Percentiles rank a stretch among this genome's conserved stretches.
phyloP scores from a whole-genome alignment of 78 protist species.

The Dictyostelium discoideum region DNA sequence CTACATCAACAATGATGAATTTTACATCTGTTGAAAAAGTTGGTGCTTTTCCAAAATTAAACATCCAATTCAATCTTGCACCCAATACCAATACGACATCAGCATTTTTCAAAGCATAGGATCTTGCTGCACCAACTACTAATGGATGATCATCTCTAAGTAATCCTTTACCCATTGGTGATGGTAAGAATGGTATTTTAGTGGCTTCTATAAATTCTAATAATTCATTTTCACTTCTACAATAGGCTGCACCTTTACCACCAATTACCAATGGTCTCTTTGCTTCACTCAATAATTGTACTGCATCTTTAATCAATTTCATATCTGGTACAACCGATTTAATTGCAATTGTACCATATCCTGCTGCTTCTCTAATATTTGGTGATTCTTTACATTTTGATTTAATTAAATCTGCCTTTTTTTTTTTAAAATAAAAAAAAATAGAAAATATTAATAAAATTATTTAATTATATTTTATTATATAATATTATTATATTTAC shows the following conservation, averaged over 20 bases:
- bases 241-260: conserved; percentile 86
- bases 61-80: conserved; percentile 87
- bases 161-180: conserved; percentile 89
- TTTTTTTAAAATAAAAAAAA: neutral
- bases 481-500: neutral
- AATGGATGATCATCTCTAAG: conserved; percentile 61
- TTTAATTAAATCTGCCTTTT: neutral
- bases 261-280: conserved; percentile 66
- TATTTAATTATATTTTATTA: neutral
- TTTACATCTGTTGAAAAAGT: conserved; percentile 37
- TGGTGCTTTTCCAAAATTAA: conserved; percentile 62
- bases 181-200: conserved; percentile 75
- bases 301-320: neutral
- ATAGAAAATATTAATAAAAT: no score
- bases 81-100: conserved; percentile 79
- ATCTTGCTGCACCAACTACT: conserved; percentile 76
- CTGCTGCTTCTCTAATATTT: conserved; percentile 19
- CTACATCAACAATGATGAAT: conserved; percentile 64
- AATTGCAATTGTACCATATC: conserved; percentile 6
- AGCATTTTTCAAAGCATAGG: conserved; percentile 58
- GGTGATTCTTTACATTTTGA: neutral
- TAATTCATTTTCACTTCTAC: conserved; percentile 41
- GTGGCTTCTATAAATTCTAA: conserved; percentile 26
- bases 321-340: neutral
- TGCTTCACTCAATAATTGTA: conserved; percentile 11